Evolutionary conservation across 2,329 filamentous ascomycete genomes (phyloP), one percentile per base, ranked within the genome.

Genomic region (Fusarium circinatum): DNA sequence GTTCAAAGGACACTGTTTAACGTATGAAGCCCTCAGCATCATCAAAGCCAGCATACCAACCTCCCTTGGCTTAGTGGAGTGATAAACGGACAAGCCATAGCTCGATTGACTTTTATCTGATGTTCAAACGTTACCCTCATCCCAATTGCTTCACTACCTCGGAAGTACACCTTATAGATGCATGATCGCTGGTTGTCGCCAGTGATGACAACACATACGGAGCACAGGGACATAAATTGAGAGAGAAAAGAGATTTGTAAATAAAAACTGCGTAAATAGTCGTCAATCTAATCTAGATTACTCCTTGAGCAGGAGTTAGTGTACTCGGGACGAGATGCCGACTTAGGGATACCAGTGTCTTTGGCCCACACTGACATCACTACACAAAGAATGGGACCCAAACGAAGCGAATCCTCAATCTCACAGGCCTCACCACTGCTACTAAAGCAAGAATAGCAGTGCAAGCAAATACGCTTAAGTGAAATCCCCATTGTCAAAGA

Each of bases 181-280:
- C n/a, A 26, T 22, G n/a, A 36, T 36, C 18, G 5, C n/a, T 22
- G 18, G 6, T 12, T 36, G 12, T 22, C 18, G 9, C 2, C 9
- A 26, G 13, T 22, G 7, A 20, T 22, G 22, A 15, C 17, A 4
- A 26, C 32, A 36, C n/a, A 52, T 52, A 17, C 18, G 13, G 17
- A 3, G 20, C 9, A 22, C 1, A 34, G 18, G 15, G 5, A 18
- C 6, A 14, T 22, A 18, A 22, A 18, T 4, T 28, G 11, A n/a
- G 14, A 8, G 12, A 13, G 2, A 18, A 12, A 1, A 14, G 8
- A 15, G 2, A 17, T 11, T 14, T n/a, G 2, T 17, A 1, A n/a
- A 55, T n/a, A n/a, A 11, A 30, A 13, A 15, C 8, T 28, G 8
- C 15, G 8, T 8, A 22, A 20, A n/a, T 41, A 18, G 3, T 10